Conservation (phyloP, 2,329 filamentous ascomycete genomes). For the Stachybotrys chlorohalonatus region DNA sequence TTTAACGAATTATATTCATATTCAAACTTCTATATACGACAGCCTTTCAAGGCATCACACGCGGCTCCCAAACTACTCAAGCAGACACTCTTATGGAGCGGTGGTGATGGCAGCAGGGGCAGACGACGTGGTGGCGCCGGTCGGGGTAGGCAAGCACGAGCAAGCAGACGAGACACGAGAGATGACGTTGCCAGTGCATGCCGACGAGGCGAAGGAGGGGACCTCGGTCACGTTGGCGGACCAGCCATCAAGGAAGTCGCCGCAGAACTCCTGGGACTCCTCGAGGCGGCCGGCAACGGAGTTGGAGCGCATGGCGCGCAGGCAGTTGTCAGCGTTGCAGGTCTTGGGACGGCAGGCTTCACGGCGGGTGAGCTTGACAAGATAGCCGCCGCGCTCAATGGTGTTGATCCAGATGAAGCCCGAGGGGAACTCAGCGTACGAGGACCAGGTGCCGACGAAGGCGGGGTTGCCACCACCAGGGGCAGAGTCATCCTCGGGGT, state of each 20-base stretch:
- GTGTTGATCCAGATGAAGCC: constrained; percentile 2
- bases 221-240: neutral
- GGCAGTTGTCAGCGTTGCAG: constrained; percentile 1
- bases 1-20: too few relatives aligned
- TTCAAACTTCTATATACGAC: too few relatives aligned
- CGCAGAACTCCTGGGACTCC: constrained; percentile 1
- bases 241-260: neutral
- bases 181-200: neutral
- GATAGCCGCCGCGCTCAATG: constrained; percentile 1
- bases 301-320: neutral
- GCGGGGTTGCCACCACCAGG: neutral
- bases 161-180: neutral
- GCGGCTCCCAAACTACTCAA: too few relatives aligned
- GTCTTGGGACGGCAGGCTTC: constrained; percentile 1
- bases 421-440: constrained; percentile 1
- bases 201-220: neutral
- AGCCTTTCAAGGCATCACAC: too few relatives aligned
- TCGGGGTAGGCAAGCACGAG: neutral
- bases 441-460: constrained; percentile 1
- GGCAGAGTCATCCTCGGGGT: constrained; percentile 32
- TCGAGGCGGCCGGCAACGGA: neutral
- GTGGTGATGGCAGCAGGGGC: neutral
- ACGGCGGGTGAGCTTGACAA: neutral
- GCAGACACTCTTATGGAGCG: too few relatives aligned
- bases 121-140: neutral